phyloP scores from a whole-genome alignment of 805 yeast species.

The Starmera pachycereana region DNA sequence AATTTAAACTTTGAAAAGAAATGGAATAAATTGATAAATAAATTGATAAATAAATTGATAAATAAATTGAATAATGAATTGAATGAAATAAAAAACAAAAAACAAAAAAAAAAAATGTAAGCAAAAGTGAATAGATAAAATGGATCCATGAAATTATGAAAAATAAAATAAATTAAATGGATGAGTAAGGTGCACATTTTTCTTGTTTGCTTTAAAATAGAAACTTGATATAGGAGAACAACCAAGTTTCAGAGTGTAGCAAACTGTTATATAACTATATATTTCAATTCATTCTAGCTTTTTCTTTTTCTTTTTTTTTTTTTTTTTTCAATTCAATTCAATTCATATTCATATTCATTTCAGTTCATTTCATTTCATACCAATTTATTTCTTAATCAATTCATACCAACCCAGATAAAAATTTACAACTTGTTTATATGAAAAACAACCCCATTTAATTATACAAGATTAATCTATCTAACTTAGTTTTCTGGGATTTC shows the following conservation, averaged over 20 bases:
- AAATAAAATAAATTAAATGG: slow-evolving; percentile 31
- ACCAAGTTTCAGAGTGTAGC: slow-evolving; percentile 91
- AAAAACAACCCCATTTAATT: slow-evolving; percentile 3
- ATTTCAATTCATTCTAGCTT: not conserved
- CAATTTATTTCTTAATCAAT: too few relatives aligned
- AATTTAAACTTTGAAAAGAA: too few relatives aligned
- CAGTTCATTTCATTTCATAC: not conserved
- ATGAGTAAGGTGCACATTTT: slow-evolving; percentile 56
- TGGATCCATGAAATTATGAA: not conserved
- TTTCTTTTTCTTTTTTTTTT: too few relatives aligned
- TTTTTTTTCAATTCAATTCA: not conserved
- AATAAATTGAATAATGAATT: not conserved
- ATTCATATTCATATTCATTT: slow-evolving; percentile 2
- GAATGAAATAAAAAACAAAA: not conserved
- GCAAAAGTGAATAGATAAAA: not conserved
- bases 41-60: too few relatives aligned
- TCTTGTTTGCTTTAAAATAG: slow-evolving; percentile 92
- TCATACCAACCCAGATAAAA: too few relatives aligned
- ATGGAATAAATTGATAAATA: too few relatives aligned
- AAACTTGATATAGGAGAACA: slow-evolving; percentile 50
- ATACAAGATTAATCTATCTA: slow-evolving; percentile 16
- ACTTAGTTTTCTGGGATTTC: slow-evolving; percentile 77
- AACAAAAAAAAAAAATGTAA: not conserved
- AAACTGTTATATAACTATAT: slow-evolving; percentile 32
- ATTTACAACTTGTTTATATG: slow-evolving; percentile 2